Base-by-base conservation (phyloP, 73 alveolate genomes). In the Paramecium primaurelia region DNA sequence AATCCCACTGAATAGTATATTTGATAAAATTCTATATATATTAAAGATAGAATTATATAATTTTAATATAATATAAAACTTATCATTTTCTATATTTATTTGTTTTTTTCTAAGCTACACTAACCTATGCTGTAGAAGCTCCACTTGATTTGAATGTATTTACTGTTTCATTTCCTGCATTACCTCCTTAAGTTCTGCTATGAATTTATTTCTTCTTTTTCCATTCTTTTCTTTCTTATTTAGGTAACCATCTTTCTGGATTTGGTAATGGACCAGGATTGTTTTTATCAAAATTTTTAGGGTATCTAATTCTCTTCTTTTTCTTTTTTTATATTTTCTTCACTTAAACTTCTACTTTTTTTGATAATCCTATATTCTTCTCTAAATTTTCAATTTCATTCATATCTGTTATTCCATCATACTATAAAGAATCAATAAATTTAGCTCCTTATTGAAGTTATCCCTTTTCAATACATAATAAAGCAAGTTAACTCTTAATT, bases 201-300 rank as follows among this genome's bases (percentile, higher is more conserved):
- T 71, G 71, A 14, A 89, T 59, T 37, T 73, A 26, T 73, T 71
- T 89, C 92, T 89, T 89, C 86, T 92, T 94, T 92, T 92, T 94
- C 93, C 47, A 94, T 18, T 94, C 86, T 49, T 94, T 92, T 77
- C 97, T 94, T 90, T 94, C 93, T 92, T 95, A 95, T 86, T 93
- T 96, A 11, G 99, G 99, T 6, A 96, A 86, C 99, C 99, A 96
- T 87, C 99, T 91, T 92, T 96, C 98, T 8, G 97, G 97, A 71
- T 96, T 97, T 1, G 98, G 99, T 86, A 86, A 88, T 32, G 99
- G 99, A 1, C 98, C 98, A 26, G 99, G 99, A 80, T 95, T 96
- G 54, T 83, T 69, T 58, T 97, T 97, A 59, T 96, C 97, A 92
- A 95, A 95, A 77, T 94, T 94, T 94, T 96, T 96, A 2, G 99